phyloP scores from a whole-genome alignment of 805 yeast species.

The Cyberlindnera subsufficiens region DNA sequence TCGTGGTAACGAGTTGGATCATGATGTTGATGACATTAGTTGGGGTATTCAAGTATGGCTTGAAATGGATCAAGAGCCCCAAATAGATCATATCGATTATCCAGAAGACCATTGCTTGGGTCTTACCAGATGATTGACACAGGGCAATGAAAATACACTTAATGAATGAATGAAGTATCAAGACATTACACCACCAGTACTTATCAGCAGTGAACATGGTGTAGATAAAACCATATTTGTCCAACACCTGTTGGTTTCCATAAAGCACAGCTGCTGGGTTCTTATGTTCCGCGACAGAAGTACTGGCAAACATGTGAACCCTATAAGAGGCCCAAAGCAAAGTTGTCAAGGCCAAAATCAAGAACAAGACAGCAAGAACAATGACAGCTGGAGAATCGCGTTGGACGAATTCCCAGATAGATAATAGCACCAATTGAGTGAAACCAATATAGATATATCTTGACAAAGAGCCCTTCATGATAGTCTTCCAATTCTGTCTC shows the following conservation, averaged over 20 bases:
- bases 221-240: constrained; percentile 83
- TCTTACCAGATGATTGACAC: constrained; percentile 75
- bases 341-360: constrained; percentile 54
- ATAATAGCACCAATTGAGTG: constrained; percentile 70
- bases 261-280: constrained; percentile 87
- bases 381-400: constrained; percentile 86
- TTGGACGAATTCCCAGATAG: constrained; percentile 82
- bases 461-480: constrained; percentile 73
- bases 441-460: constrained; percentile 82
- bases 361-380: constrained; percentile 68
- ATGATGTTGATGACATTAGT: constrained; percentile 73
- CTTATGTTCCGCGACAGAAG: constrained; percentile 52
- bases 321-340: constrained; percentile 62
- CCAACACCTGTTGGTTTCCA: constrained; percentile 66
- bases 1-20: constrained; percentile 63
- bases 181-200: constrained; percentile 78
- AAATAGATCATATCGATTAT: constrained; percentile 69
- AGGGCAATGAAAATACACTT: constrained; percentile 73
- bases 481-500: constrained; percentile 48
- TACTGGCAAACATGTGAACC: constrained; percentile 55
- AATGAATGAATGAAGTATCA: constrained; percentile 53
- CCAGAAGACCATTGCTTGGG: constrained; percentile 74
- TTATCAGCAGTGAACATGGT: constrained; percentile 79
- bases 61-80: constrained; percentile 50
- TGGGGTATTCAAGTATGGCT: constrained; percentile 78